These are phyloP conservation scores for Apodospora peruviana DNA, from an alignment of 495 filamentous ascomycete species.

Conservation along the genomic window DNA sequence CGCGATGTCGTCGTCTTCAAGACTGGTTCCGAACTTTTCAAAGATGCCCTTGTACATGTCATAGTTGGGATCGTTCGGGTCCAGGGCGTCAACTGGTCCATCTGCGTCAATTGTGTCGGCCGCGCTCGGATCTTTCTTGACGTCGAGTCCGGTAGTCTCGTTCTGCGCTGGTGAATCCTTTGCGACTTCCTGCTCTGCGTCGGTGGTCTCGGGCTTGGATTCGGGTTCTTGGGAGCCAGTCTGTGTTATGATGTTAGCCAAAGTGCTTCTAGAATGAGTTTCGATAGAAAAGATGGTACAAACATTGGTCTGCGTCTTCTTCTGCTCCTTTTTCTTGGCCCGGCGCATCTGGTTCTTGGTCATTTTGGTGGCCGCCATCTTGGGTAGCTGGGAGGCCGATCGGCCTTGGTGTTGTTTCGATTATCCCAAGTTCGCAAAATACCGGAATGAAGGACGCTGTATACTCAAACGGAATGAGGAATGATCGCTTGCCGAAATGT, in stretches of 20 bases:
- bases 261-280: neutral
- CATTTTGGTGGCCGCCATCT: constrained; percentile 56
- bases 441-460: neutral
- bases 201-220: constrained; percentile 15
- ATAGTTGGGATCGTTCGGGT: constrained; percentile 71
- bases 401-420: constrained; percentile 7
- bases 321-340: constrained; percentile 86
- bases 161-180: constrained; percentile 8
- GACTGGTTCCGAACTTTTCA: constrained; percentile 57
- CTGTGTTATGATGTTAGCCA: constrained; percentile 18
- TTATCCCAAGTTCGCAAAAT: neutral
- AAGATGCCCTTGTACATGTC: constrained; percentile 77
- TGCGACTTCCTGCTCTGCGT: constrained; percentile 28
- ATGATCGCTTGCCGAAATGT: too few species aligned
- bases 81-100: constrained; percentile 37
- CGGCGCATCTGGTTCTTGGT: constrained; percentile 81
- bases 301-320: constrained; percentile 52
- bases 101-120: constrained; percentile 37
- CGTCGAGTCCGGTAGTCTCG: constrained; percentile 28
- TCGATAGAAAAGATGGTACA: constrained; percentile 5
- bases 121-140: constrained; percentile 31
- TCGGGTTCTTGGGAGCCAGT: constrained; percentile 20
- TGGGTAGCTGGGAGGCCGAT: constrained; percentile 21
- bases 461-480: neutral
- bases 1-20: constrained; percentile 52